Evolutionary conservation across 2,329 filamentous ascomycete genomes (phyloP).

Genomic region (Calonectria naviculata): DNA sequence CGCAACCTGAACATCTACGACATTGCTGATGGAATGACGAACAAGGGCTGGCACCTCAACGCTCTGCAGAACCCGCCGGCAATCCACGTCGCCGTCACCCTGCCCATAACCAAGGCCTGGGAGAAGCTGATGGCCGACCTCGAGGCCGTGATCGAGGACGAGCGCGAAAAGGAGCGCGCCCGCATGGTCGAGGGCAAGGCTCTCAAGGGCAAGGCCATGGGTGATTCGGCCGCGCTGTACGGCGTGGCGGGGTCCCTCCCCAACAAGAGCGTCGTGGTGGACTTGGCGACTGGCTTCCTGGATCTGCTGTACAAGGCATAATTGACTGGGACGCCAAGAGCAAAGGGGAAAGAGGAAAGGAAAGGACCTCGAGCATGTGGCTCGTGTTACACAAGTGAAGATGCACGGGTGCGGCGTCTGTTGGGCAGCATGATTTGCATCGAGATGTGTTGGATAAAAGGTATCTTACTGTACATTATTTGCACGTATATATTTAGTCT

Average conservation of each 20-base stretch:
- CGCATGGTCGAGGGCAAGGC: conserved; percentile 76
- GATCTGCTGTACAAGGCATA: conserved; percentile 92
- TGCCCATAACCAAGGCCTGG: conserved; percentile 84
- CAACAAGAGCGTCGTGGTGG: conserved; percentile 94
- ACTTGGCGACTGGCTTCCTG: conserved; percentile 89
- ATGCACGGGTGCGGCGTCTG: conserved; percentile 1
- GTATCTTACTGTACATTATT: conserved; percentile 5
- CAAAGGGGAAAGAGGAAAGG: background rate
- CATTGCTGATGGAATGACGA: conserved; percentile 87
- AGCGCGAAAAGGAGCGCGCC: conserved; percentile 84
- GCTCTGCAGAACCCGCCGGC: conserved; percentile 91
- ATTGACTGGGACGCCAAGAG: conserved; percentile 26
- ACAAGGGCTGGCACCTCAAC: conserved; percentile 94
- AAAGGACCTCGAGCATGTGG: conserved; percentile 4
- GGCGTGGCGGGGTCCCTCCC: conserved; percentile 95
- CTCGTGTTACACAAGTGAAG: conserved; percentile 11
- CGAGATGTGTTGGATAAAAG: background rate
- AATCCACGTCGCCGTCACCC: conserved; percentile 92
- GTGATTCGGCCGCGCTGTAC: conserved; percentile 89
- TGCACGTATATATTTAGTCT: background rate
- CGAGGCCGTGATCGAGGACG: conserved; percentile 73
- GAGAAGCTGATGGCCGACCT: conserved; percentile 83
- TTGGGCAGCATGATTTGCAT: conserved; percentile 6
- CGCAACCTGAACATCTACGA: conserved; percentile 92
- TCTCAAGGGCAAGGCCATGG: conserved; percentile 73